Evolutionary conservation across 1,284 basidiomycete genomes (phyloP), one percentile per base, ranked within the genome.

Genomic region (Leccinum pallidistipes): DNA sequence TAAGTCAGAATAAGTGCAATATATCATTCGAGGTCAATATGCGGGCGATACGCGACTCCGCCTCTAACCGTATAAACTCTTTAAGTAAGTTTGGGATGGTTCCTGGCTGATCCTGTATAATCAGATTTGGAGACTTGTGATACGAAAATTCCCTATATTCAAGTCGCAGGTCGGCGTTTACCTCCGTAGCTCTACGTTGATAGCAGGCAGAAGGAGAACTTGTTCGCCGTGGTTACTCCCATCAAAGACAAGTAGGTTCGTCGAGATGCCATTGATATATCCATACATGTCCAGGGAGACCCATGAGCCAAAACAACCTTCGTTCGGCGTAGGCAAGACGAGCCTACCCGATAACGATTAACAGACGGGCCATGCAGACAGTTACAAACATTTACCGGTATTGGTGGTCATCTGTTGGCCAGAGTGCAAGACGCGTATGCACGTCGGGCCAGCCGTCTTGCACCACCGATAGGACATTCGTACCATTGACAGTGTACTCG

Each of bases 231-330:
- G 51, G 21, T 38, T 0, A 29, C 16, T 58, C 29, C 2, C 59
- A 34, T 50, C n/a, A 11, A 52, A 65, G 29, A 62, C 29, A 38
- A 70, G 56, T 29, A 70, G 51, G 43, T 70, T 71, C 49, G 63
- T 66, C 18, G 69, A 70, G 27, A 65, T 55, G 2, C 71, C 70
- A 8, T 71, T 58, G 14, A 73, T 55, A 56, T 70, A 70, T n/a
- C 69, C 69, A 56, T 71, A 70, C 21, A 2, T 12, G 34, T 72
- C 71, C 34, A 72, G 24, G 52, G 8, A 49, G 10, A 57, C 31
- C 71, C 69, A 70, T 5, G 66, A 60, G 38, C 29, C 58, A 7
- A 71, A 27, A 40, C 69, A 70, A 1, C 69, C 71, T 14, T 69
- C 66, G 24, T 55, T 45, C 4, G 54, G 21, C 10, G 50, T 55